phyloP scores from a whole-genome alignment of 2,329 filamentous ascomycete genomes.

The Colletotrichum coccodes region DNA sequence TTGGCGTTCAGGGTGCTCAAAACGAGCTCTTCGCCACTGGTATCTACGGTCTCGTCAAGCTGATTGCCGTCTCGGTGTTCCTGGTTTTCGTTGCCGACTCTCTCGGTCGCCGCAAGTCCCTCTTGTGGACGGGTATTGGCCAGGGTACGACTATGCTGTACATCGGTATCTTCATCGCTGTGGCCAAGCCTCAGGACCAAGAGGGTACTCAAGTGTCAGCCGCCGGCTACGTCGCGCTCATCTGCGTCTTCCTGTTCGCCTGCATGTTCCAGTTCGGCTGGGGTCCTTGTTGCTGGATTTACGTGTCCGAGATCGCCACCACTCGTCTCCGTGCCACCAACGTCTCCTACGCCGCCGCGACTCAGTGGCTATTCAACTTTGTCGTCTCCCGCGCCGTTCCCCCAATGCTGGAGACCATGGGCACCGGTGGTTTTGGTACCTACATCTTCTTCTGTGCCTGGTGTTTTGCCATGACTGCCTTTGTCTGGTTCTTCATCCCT shows the following conservation, averaged over 20 bases:
- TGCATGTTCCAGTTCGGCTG: conserved; percentile 50
- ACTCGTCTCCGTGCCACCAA: conserved; percentile 61
- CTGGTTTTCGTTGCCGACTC: conserved; percentile 36
- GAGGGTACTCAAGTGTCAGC: conserved; percentile 45
- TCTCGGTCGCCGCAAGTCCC: conserved; percentile 36
- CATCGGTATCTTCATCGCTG: conserved; percentile 67
- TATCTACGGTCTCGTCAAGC: conserved; percentile 72
- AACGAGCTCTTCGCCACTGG: conserved; percentile 70
- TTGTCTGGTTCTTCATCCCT: conserved; percentile 54
- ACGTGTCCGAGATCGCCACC: conserved; percentile 59
- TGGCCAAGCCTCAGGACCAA: conserved; percentile 58
- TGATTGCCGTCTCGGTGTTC: conserved; percentile 35
- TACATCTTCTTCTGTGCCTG: conserved; percentile 51
- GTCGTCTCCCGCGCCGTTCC: conserved; percentile 72
- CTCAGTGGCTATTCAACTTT: conserved; percentile 74
- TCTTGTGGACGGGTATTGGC: conserved; percentile 37
- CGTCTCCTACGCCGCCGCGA: conserved; percentile 69
- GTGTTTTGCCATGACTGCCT: conserved; percentile 42
- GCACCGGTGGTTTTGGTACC: conserved; percentile 54
- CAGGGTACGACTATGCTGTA: conserved; percentile 45
- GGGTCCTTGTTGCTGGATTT: conserved; percentile 55
- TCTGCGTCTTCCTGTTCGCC: conserved; percentile 73
- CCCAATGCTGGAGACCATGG: conserved; percentile 66
- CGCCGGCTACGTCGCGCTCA: conserved; percentile 70
- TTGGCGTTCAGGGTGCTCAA: conserved; percentile 68